Percentiles rank a stretch among this genome's conserved stretches.
phyloP scores from a whole-genome alignment of 225 moss, liverwort and hornwort species.

The Polytrichum formosum region DNA sequence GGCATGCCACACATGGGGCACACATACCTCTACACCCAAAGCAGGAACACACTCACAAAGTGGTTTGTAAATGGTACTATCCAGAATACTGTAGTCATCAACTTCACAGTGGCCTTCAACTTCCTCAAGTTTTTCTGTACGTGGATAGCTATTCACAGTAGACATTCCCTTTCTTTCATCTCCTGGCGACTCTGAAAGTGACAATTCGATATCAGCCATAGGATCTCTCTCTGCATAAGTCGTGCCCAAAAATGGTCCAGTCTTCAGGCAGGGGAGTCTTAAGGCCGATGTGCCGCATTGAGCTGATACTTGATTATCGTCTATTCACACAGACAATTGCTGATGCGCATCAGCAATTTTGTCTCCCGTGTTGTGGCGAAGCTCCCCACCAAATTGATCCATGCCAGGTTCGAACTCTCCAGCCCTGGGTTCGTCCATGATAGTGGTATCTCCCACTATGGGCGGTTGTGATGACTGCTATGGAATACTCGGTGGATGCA shows the following conservation, averaged over 20 bases:
- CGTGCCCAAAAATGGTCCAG: slow-evolving; percentile 2
- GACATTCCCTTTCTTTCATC: no score
- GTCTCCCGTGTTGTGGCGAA: neutral
- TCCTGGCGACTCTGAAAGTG: no score
- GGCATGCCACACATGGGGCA: neutral
- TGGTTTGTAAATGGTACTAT: slow-evolving; percentile 21
- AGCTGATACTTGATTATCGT: slow-evolving; percentile 12
- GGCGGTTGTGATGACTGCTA: slow-evolving; percentile 14
- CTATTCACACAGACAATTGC: slow-evolving; percentile 5
- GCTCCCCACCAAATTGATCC: slow-evolving; percentile 10
- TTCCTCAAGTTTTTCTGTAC: no score
- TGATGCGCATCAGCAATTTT: slow-evolving; percentile 9
- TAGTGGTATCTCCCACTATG: slow-evolving; percentile 19
- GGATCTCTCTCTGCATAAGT: neutral
- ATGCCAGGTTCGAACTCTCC: neutral
- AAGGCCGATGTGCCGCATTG: slow-evolving; percentile 14
- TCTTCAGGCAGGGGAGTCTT: slow-evolving; percentile 3
- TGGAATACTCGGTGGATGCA: neutral
- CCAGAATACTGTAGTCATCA: slow-evolving; percentile 33
- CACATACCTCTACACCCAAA: slow-evolving; percentile 12
- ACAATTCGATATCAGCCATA: neutral
- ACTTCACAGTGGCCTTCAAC: slow-evolving; percentile 14
- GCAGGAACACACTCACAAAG: slow-evolving; percentile 7
- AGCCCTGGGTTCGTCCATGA: slow-evolving; percentile 8
- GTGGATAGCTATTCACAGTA: no score